phyloP scores from a whole-genome alignment of 2,329 filamentous ascomycete genomes.

The Pseudopyrenochaeta lycopersici region DNA sequence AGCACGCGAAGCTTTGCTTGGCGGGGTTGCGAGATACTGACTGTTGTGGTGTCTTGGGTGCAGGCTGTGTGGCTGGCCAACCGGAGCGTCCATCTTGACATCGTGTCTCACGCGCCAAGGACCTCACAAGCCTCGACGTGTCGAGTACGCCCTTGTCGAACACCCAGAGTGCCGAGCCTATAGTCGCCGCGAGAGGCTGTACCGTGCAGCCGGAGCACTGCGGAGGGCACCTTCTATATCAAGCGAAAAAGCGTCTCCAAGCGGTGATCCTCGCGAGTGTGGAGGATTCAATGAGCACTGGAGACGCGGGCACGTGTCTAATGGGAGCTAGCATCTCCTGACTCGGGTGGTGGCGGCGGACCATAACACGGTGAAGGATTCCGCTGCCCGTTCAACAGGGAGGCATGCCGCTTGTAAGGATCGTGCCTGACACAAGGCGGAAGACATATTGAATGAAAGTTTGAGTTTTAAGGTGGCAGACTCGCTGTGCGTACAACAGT shows the following conservation, averaged over 20 bases:
- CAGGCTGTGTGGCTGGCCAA: conserved; percentile 6
- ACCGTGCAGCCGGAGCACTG: conserved; percentile 1
- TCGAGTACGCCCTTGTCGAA: conserved; percentile 12
- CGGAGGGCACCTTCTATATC: conserved; percentile 23
- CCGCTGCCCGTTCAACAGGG: neutral
- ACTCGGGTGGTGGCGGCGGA: conserved; percentile 2
- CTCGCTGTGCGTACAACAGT: neutral
- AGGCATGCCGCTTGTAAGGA: neutral
- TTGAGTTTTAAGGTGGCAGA: neutral
- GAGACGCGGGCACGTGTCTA: conserved; percentile 15
- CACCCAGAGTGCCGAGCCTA: conserved; percentile 7
- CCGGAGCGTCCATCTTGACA: conserved; percentile 2
- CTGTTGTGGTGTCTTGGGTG: conserved; percentile 10
- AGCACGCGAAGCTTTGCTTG: conserved; percentile 22
- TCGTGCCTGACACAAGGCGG: neutral
- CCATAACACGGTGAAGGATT: neutral
- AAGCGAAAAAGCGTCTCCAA: conserved; percentile 1
- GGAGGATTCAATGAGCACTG: conserved; percentile 13
- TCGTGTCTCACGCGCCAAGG: conserved; percentile 7
- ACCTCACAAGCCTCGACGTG: conserved; percentile 5
- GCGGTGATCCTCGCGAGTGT: neutral
- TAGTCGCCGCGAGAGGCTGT: conserved; percentile 11
- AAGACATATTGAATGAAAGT: neutral
- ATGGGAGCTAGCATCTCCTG: neutral
- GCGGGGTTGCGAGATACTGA: conserved; percentile 9